A percentile compares a stretch with the other conserved stretches of the same genome.
phyloP scores from a whole-genome alignment of 371 early-diverging fungal genomes.

The Mortierella sp. region DNA sequence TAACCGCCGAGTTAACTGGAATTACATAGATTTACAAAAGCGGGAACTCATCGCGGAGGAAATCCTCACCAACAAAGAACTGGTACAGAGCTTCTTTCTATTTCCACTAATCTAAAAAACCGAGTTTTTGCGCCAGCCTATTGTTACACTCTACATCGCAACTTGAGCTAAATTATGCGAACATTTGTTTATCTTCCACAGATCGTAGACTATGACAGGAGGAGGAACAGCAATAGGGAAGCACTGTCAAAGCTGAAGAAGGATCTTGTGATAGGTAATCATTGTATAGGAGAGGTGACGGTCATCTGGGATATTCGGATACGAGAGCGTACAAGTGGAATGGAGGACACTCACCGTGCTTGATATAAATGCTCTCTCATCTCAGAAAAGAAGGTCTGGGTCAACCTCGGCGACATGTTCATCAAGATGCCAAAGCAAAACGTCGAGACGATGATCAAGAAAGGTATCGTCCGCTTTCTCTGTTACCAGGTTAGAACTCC shows the following conservation, averaged over 20 bases:
- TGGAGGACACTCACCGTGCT: neutral
- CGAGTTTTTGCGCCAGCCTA: too few relatives aligned
- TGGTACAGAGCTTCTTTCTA: constrained; percentile 48
- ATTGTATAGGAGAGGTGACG: neutral
- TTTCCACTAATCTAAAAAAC: too few relatives aligned
- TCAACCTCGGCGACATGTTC: constrained; percentile 75
- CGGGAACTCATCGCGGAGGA: constrained; percentile 72
- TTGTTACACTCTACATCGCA: too few relatives aligned
- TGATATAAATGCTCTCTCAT: neutral
- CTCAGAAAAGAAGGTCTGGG: constrained; percentile 72
- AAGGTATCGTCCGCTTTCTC: constrained; percentile 24
- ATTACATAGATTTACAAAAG: constrained; percentile 58
- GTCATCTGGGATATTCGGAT: too few relatives aligned
- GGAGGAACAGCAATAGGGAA: constrained; percentile 69
- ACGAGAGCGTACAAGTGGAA: too few relatives aligned
- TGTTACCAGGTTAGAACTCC: too few relatives aligned
- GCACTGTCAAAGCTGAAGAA: constrained; percentile 65
- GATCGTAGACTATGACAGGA: constrained; percentile 72
- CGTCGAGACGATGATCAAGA: constrained; percentile 49
- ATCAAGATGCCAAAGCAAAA: constrained; percentile 58
- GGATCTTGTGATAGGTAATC: constrained; percentile 40
- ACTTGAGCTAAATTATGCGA: too few relatives aligned
- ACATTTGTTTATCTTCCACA: too few relatives aligned
- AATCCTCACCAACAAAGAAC: constrained; percentile 68
- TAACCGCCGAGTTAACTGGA: constrained; percentile 20